Evolutionary conservation across 208 protist species (phyloP).

Genomic region (Acanthamoeba castellanii): DNA sequence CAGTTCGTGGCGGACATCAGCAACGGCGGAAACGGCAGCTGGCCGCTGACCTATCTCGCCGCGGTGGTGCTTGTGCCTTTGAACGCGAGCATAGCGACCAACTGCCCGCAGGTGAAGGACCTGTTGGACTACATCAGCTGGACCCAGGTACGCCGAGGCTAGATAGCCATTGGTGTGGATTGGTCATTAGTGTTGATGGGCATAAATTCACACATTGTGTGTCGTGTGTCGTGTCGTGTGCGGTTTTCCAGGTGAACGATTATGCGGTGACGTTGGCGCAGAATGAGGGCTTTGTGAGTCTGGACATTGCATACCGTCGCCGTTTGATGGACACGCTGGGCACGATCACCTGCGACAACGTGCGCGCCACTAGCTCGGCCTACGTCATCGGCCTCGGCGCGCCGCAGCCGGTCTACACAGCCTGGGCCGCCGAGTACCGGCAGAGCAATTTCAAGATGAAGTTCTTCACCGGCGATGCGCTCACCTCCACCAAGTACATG

Average conservation of each 20-base stretch:
- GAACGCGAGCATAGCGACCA: not conserved
- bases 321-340: conserved; percentile 5
- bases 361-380: not conserved
- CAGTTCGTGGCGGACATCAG: not conserved
- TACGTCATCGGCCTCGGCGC: not conserved
- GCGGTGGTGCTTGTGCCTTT: not conserved
- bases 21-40: not conserved
- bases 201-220: no score
- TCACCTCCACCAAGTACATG: not conserved
- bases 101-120: conserved; percentile 12
- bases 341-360: not conserved
- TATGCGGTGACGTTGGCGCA: not conserved
- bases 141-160: not conserved
- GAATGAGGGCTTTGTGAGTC: not conserved
- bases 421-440: conserved; percentile 12
- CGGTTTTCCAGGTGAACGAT: not conserved
- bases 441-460: conserved; percentile 9
- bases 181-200: no score
- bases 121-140: not conserved
- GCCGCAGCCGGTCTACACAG: not conserved
- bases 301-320: conserved; percentile 17
- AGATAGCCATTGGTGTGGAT: no score
- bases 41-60: not conserved
- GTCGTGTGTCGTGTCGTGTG: not conserved
- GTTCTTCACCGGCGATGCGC: conserved; percentile 14